phyloP scores from a whole-genome alignment of 2,329 filamentous ascomycete genomes.

The Ilyonectria mors-panacis region DNA sequence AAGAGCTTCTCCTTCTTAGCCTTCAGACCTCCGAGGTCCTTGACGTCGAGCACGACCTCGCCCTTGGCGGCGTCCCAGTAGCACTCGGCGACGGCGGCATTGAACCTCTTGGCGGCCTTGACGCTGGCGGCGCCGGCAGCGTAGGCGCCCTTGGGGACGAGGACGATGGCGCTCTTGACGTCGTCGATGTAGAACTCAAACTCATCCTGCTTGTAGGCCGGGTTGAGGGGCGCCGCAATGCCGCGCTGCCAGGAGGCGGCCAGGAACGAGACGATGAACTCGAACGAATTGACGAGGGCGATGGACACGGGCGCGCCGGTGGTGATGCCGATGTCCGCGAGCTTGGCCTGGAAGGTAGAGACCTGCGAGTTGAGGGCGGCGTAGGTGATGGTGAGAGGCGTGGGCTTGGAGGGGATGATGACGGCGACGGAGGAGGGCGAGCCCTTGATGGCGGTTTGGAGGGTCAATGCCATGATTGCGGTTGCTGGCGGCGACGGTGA shows the following conservation, averaged over 20 bases:
- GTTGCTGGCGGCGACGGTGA: slow-evolving; percentile 13
- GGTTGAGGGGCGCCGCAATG: slow-evolving; percentile 89
- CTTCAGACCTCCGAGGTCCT: slow-evolving; percentile 78
- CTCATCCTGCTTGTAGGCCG: slow-evolving; percentile 89
- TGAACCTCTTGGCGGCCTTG: slow-evolving; percentile 82
- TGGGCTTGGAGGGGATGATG: slow-evolving; percentile 78
- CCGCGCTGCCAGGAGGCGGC: slow-evolving; percentile 88
- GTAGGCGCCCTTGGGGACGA: slow-evolving; percentile 82
- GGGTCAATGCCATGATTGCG: slow-evolving; percentile 58
- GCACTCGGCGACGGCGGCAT: slow-evolving; percentile 88
- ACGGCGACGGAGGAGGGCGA: slow-evolving; percentile 69
- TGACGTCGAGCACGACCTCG: slow-evolving; percentile 83
- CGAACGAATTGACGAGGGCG: slow-evolving; percentile 86
- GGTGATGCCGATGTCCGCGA: slow-evolving; percentile 81
- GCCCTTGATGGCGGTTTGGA: slow-evolving; percentile 66
- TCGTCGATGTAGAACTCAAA: slow-evolving; percentile 96
- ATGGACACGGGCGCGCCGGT: slow-evolving; percentile 83
- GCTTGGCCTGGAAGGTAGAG: slow-evolving; percentile 80
- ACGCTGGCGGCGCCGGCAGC: slow-evolving; percentile 78
- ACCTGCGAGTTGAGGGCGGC: slow-evolving; percentile 76
- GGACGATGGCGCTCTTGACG: slow-evolving; percentile 82
- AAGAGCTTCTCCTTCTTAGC: slow-evolving; percentile 59
- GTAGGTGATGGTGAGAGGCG: slow-evolving; percentile 78
- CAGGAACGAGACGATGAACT: slow-evolving; percentile 90
- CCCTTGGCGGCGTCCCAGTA: slow-evolving; percentile 78